These are phyloP conservation scores for Pharnaceum exiguum DNA, from an alignment of 148 eudicot species.

Conservation along the genomic window DNA sequence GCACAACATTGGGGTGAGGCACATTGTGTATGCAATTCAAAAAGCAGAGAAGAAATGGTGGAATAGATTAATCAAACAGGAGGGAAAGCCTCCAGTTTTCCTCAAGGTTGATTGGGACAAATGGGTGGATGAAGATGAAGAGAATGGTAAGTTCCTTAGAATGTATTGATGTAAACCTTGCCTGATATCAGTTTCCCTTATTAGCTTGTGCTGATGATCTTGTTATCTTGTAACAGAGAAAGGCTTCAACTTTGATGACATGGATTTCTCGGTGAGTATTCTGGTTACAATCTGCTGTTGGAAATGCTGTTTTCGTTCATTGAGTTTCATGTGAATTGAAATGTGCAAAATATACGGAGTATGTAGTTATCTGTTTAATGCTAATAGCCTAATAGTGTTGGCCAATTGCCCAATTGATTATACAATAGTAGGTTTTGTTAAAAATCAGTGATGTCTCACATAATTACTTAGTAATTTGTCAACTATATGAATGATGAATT, in stretches of 20 bases:
- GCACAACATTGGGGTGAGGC: conserved; percentile 49
- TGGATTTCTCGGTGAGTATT: conserved; percentile 65
- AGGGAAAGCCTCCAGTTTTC: conserved; percentile 60
- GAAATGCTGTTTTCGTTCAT: background rate
- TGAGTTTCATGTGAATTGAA: too few species aligned
- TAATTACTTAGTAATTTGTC: too few species aligned
- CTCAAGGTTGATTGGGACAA: conserved; percentile 86
- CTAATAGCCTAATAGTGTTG: too few species aligned
- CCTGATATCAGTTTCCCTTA: background rate
- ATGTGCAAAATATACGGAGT: too few species aligned
- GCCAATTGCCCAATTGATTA: too few species aligned
- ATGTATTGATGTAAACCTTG: background rate
- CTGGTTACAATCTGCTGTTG: background rate
- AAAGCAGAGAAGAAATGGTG: conserved; percentile 82
- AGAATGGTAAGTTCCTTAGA: conserved; percentile 30
- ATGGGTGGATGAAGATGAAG: conserved; percentile 89
- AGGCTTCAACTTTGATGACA: conserved; percentile 37
- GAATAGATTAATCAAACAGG: conserved; percentile 58
- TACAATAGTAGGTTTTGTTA: too few species aligned
- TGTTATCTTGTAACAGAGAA: conserved; percentile 28
- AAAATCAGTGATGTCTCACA: too few species aligned
- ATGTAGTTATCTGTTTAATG: too few species aligned
- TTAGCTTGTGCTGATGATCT: background rate
- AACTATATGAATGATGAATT: too few species aligned
- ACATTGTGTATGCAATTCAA: conserved; percentile 46